Evolutionary conservation across 2,329 filamentous ascomycete genomes (phyloP).

Genomic region (Byssothecium circinans): DNA sequence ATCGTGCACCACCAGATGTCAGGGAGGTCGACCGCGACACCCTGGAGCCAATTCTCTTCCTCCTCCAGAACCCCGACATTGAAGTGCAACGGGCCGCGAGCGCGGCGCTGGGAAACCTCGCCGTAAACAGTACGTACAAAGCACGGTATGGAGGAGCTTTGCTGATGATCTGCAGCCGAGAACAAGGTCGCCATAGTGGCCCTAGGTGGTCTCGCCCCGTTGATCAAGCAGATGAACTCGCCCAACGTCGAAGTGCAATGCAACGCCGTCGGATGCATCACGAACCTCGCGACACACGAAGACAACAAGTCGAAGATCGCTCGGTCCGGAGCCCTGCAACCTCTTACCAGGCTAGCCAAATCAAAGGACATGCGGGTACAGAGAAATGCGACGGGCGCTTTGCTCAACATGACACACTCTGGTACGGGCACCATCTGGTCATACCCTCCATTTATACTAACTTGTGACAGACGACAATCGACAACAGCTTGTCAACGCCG

Average conservation of each 20-base stretch:
- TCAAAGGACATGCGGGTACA: conserved; percentile 99
- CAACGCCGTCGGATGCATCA: conserved; percentile 98
- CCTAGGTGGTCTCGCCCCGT: conserved; percentile 82
- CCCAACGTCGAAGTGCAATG: conserved; percentile 98
- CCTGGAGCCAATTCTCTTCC: conserved; percentile 90
- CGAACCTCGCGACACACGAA: conserved; percentile 95
- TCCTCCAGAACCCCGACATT: conserved; percentile 92
- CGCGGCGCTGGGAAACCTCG: conserved; percentile 91
- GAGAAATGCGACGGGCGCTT: conserved; percentile 90
- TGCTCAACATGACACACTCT: conserved; percentile 99
- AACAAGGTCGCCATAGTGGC: conserved; percentile 98
- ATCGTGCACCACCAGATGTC: conserved; percentile 67
- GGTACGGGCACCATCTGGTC: conserved; percentile 58
- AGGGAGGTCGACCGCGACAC: conserved; percentile 93
- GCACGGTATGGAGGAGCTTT: conserved; percentile 10
- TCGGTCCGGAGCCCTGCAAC: conserved; percentile 86
- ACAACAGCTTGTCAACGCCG: conserved; percentile 94
- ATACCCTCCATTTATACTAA: conserved; percentile 18
- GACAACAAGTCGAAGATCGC: conserved; percentile 99
- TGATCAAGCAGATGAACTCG: conserved; percentile 98
- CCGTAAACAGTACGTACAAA: conserved; percentile 78
- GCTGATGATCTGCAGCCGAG: conserved; percentile 70
- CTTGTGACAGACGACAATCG: conserved; percentile 80
- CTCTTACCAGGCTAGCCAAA: conserved; percentile 88
- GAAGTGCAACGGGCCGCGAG: conserved; percentile 97